Evolutionary conservation across 257 asterid species (phyloP), one percentile per base, ranked within the genome.

Genomic region (Paraleonurus japonicus): DNA sequence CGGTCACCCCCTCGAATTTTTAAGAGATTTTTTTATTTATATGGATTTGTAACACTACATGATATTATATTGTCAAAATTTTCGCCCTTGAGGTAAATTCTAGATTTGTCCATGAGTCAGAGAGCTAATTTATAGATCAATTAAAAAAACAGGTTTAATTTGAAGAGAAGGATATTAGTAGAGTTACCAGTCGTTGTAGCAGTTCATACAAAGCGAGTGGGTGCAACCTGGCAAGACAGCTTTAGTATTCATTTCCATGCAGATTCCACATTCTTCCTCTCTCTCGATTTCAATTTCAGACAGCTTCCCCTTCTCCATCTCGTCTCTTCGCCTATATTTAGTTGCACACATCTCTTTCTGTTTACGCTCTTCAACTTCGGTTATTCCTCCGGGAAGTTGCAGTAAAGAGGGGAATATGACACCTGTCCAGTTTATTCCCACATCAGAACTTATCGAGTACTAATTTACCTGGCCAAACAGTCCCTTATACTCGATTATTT

Each of bases 251-350:
- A 87, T 72, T 76, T 89, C 97, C 93, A 87, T 80, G 81, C 97
- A 92, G 32, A 92, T 92, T 17, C 90, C 96, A 32, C 97, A 92
- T 79, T 89, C 97, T 80, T 92, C 96, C 60, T 87, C 97, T 75
- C 93, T 82, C 84, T 89, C 96, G 0, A 87, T 82, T 23, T 91
- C 96, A 3, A 82, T 86, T 76, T 91, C 95, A 59, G 92, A 81
- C 74, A 90, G 71, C 82, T 88, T 88, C 4, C 95, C 96, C 76
- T 90, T 90, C 76, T 79, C 78, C 82, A 67, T 85, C 74, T 81
- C 92, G 67, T 88, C 89, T 47, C 82, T 77, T 77, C 85, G 81
- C 70, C 62, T 63, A 80, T 86, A 92, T 51, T 88, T 90, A 28
- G 79, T 73, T 37, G 74, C 87, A 13, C 91, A 90, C 0, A 84